Percentiles rank a stretch among this genome's conserved stretches.
Conservation (phyloP, 306 rosid species). For the Vicia villosa region DNA sequence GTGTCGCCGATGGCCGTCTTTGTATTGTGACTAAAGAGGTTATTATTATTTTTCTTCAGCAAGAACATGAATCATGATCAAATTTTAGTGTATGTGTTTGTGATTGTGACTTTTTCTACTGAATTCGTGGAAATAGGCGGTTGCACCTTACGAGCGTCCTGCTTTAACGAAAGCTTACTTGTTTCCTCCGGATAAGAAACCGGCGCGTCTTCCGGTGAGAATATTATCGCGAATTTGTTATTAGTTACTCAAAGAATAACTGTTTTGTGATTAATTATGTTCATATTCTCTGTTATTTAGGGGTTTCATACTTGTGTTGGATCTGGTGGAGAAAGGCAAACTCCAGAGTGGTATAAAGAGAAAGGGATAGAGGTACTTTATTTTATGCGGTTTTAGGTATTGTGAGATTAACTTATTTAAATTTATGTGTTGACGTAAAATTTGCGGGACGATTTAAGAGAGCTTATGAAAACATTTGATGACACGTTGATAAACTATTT, state of each 20-base stretch:
- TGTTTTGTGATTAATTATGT: conserved; percentile 2
- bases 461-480: not conserved
- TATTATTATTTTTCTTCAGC: not conserved
- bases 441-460: not conserved
- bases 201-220: conserved; percentile 94
- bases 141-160: conserved; percentile 98
- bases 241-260: not conserved
- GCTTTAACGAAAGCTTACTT: conserved; percentile 84
- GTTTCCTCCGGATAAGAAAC: conserved; percentile 86
- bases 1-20: conserved; percentile 95
- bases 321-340: conserved; percentile 93
- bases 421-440: not conserved
- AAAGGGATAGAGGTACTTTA: conserved; percentile 84
- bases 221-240: not conserved
- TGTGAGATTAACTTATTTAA: not conserved
- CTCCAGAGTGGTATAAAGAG: conserved; percentile 90
- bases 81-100: not conserved
- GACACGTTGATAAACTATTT: not conserved
- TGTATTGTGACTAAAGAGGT: conserved; percentile 94
- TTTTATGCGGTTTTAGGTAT: not conserved
- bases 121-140: conserved; percentile 47
- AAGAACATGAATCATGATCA: not conserved
- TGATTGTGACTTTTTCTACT: conserved; percentile 17
- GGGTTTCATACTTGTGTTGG: conserved; percentile 99
- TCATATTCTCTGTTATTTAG: conserved; percentile 39